Percentiles rank a stretch among this genome's conserved stretches.
Evolutionary conservation across 2,329 filamentous ascomycete genomes (phyloP).

Genomic region (Xylariaceae sp.): DNA sequence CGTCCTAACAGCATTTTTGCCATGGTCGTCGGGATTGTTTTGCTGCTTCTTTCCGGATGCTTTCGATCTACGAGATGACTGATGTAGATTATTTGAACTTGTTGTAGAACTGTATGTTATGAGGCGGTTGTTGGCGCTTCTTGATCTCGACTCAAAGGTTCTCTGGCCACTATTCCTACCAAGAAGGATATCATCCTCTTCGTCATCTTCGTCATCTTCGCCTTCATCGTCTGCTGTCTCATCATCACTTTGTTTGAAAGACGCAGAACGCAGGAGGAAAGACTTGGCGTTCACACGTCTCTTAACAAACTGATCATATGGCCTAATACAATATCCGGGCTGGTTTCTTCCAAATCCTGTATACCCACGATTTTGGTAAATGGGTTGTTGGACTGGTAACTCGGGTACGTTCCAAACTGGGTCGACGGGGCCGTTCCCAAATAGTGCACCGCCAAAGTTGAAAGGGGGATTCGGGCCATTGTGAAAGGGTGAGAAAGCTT

Average conservation of each 20-base stretch:
- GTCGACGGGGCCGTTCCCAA: slow-evolving; percentile 28
- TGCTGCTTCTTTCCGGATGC: background rate
- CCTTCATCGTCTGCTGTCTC: slow-evolving; percentile 14
- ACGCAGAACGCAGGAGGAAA: slow-evolving; percentile 9
- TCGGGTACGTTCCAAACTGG: slow-evolving; percentile 37
- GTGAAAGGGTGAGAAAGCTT: slow-evolving; percentile 20
- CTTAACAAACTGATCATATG: slow-evolving; percentile 9
- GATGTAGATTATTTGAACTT: background rate
- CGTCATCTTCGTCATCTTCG: slow-evolving; percentile 17
- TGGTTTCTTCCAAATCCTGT: slow-evolving; percentile 8
- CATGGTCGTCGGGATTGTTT: background rate
- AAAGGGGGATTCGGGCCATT: slow-evolving; percentile 20
- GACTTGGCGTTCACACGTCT: slow-evolving; percentile 20
- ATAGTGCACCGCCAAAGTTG: slow-evolving; percentile 17
- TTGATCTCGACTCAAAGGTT: background rate
- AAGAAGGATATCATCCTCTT: slow-evolving; percentile 28
- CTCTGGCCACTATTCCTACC: slow-evolving; percentile 11
- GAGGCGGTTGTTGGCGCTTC: slow-evolving; percentile 6
- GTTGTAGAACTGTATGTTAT: background rate
- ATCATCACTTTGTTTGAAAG: slow-evolving; percentile 4
- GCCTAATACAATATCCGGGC: slow-evolving; percentile 5
- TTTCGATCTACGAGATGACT: background rate
- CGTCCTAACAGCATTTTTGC: background rate
- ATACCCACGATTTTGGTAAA: slow-evolving; percentile 15
- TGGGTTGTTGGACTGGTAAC: slow-evolving; percentile 14